Conservation (phyloP, 305 asterid genomes). For the Solanum hybrid region DNA sequence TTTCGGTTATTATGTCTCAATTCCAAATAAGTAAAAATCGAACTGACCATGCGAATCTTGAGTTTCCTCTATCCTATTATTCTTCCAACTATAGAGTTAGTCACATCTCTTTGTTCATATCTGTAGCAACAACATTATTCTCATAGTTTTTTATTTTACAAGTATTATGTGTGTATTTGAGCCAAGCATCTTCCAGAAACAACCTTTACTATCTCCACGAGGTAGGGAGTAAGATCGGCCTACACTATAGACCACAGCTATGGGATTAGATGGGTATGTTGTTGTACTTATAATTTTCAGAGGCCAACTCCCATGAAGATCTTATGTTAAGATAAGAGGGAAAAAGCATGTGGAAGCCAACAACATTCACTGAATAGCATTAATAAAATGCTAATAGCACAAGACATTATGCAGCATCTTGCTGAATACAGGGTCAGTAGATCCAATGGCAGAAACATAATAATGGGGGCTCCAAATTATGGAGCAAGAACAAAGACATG, state of each 20-base stretch:
- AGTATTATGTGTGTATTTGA: not conserved
- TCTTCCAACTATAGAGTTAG: not conserved
- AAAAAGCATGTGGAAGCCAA: not conserved
- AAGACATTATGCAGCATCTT: slow-evolving; percentile 40
- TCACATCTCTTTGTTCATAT: not conserved
- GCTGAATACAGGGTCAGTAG: slow-evolving; percentile 24
- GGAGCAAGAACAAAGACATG: slow-evolving; percentile 38
- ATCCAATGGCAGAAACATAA: slow-evolving; percentile 21
- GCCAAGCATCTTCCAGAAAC: not conserved
- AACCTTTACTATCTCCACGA: not conserved
- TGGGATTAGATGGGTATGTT: not conserved
- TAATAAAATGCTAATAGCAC: slow-evolving; percentile 19
- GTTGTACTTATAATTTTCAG: not conserved
- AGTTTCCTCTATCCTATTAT: not conserved
- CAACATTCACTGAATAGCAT: not conserved
- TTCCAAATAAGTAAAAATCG: not conserved
- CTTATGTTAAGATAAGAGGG: not conserved
- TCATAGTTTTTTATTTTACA: not conserved
- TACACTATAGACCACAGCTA: not conserved
- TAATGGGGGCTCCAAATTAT: slow-evolving; percentile 25
- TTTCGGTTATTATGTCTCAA: not conserved
- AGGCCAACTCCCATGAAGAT: not conserved
- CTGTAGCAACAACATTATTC: not conserved
- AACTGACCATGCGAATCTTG: not conserved
- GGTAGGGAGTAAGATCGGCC: not conserved